Evolutionary conservation across 257 asterid species (phyloP), one percentile per base, ranked within the genome.

Genomic region (Gentiana dahurica): DNA sequence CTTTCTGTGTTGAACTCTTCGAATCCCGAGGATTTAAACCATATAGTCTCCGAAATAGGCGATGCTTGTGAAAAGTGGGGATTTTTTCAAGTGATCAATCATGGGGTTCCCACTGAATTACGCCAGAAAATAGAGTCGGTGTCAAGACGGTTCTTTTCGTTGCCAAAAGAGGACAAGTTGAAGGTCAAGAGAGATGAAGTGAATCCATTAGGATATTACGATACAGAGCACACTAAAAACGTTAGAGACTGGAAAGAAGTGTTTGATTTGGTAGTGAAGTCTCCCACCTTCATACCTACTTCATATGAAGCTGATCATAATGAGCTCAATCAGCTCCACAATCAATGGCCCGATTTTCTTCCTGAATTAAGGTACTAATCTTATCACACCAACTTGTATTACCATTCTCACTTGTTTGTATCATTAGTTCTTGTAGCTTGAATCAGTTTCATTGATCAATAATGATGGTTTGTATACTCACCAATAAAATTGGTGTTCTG

Each of bases 221-320:
- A 86, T 51, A 15, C 71, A 2, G 95, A 86, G 74, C 79, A 69
- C 45, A 83, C 95, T 1, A 77, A 84, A 73, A 83, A 77, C 55
- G 78, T 83, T 6, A 75, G 84, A 55, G 96, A 87, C 59, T 87
- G 94, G 92, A 84, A 84, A 69, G 84, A 84, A 68, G 84, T 84
- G 3, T 84, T 84, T 35, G 94, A 86, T 68, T 79, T 81, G 56
- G 67, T 72, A 0, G 62, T 75, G 6, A 65, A 81, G 68, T 62
- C 72, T 64, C 86, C 88, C 0, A 62, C 77, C 0, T 2, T 77
- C 5, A 41, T 77, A 34, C 79, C 81, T 37, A 85, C 71, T 57
- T 74, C 89, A 1, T 75, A 64, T 50, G 86, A 75, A 45, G 76
- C 84, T 8, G 64, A 64, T 54, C 84, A 75, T n/a, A 43, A 65